Conservation (phyloP, 1,139 yeast species). For the Nakaseomyces nivariensis region DNA sequence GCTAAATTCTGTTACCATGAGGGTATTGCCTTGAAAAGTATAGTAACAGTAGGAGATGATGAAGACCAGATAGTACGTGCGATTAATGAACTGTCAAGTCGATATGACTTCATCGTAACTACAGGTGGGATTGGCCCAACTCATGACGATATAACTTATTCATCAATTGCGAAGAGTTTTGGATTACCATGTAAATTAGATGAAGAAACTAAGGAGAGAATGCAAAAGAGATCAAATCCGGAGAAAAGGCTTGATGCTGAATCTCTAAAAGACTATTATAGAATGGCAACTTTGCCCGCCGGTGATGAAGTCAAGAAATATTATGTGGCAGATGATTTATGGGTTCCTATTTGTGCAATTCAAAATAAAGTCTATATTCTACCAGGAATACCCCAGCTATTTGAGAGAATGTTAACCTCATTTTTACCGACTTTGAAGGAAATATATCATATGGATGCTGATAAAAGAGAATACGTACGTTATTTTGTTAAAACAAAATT, state of each 20-base stretch:
- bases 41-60: slow-evolving; percentile 72
- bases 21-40: slow-evolving; percentile 56
- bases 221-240: slow-evolving; percentile 41
- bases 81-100: slow-evolving; percentile 37
- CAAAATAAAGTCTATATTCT: slow-evolving; percentile 54
- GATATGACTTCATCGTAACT: slow-evolving; percentile 63
- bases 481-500: slow-evolving; percentile 52
- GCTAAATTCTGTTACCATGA: slow-evolving; percentile 58
- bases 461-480: slow-evolving; percentile 33
- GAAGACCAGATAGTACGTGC: slow-evolving; percentile 51
- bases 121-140: slow-evolving; percentile 85
- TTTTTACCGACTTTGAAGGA: slow-evolving; percentile 27
- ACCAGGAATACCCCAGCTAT: slow-evolving; percentile 77
- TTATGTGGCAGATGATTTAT: slow-evolving; percentile 47
- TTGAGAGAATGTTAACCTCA: slow-evolving; percentile 42
- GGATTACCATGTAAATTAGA: slow-evolving; percentile 44
- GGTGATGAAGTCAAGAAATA: slow-evolving; percentile 41
- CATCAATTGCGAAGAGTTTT: slow-evolving; percentile 56
- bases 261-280: slow-evolving; percentile 49
- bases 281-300: slow-evolving; percentile 71
- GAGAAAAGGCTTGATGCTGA: slow-evolving; percentile 35
- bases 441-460: slow-evolving; percentile 15
- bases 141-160: slow-evolving; percentile 81
- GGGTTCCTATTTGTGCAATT: slow-evolving; percentile 78
- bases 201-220: slow-evolving; percentile 46